Percentiles rank a stretch among this genome's conserved stretches.
phyloP scores from a whole-genome alignment of 495 filamentous ascomycete species.

The Penicillium bialowiezense region DNA sequence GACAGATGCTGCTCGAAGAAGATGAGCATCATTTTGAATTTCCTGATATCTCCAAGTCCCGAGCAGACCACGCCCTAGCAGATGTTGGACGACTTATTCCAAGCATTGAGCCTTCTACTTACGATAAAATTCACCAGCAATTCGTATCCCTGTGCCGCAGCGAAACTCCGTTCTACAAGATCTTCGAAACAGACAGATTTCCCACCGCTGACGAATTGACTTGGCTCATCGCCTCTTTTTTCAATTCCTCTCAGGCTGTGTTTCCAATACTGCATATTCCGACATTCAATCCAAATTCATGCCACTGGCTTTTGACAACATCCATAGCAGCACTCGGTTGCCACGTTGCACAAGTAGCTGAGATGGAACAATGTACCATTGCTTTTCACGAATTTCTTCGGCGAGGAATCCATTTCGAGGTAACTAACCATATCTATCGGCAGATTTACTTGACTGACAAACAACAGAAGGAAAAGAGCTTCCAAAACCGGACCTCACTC shows the following conservation, averaged over 20 bases:
- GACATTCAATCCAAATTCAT: constrained; percentile 35
- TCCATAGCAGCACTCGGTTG: constrained; percentile 46
- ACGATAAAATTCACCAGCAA: constrained; percentile 32
- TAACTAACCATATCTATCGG: constrained; percentile 7
- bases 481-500: constrained; percentile 17
- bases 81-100: constrained; percentile 5
- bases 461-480: constrained; percentile 27
- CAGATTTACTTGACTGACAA: not conserved
- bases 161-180: constrained; percentile 32
- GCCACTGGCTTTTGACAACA: constrained; percentile 43
- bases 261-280: constrained; percentile 46
- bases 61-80: constrained; percentile 12
- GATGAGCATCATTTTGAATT: constrained; percentile 21
- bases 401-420: constrained; percentile 37
- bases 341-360: constrained; percentile 29
- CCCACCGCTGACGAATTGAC: constrained; percentile 29
- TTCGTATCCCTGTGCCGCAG: constrained; percentile 37
- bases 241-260: constrained; percentile 40
- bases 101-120: constrained; percentile 28
- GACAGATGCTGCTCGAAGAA: constrained; percentile 8
- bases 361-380: constrained; percentile 24
- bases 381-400: constrained; percentile 47
- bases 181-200: constrained; percentile 38
- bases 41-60: constrained; percentile 16
- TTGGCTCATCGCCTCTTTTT: constrained; percentile 33